Base-by-base conservation (phyloP, 176 grass and related monocot genomes). In the Lolium perenne region DNA sequence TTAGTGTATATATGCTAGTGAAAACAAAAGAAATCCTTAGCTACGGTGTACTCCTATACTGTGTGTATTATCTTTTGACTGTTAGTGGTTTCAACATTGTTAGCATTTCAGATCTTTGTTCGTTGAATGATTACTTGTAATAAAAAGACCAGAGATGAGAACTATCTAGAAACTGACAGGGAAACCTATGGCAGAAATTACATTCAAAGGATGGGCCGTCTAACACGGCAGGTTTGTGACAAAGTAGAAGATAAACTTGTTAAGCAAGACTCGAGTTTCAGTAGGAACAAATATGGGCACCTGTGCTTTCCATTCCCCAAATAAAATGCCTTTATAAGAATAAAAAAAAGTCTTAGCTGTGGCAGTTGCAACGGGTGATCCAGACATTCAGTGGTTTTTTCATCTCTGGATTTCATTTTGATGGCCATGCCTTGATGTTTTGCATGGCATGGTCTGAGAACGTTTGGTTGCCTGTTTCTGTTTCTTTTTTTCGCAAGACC, bases 1-100 rank as follows among this genome's bases (percentile, higher is more conserved):
- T 51, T 43, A 84, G 7, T 48, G 50, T 17, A 70, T 15, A 79
- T 80, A 47, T 64, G 58, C 62, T 75, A 46, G 43, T 11, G 60
- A 50, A 59, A 48, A 74, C 62, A 51, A 51, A 79, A 67, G 0
- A 67, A 43, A 53, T 4, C 6, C 62, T 50, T 10, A 61, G 21
- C 1, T 50, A 63, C 41, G 13, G 3, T 46, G 1, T 38, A 76
- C 7, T 21, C 41, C 41, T 43, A 43, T 43, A 43, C 41, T 43
- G 3, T 25, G 6, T 7, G 71, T 51, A 38, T 72, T 86, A 0
- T 80, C 10, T 71, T 43, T 78, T 29, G n/a, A 79, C 10, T 80
- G 16, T 43, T 43, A 71, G 63, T n/a, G 5, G 11, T 23, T 62
- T 85, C 7, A 61, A 20, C 13, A 3, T 38, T 4, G 9, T 78